Evolutionary conservation across 257 asterid genomes (phyloP).

Genomic region (Agastache rugosa): DNA sequence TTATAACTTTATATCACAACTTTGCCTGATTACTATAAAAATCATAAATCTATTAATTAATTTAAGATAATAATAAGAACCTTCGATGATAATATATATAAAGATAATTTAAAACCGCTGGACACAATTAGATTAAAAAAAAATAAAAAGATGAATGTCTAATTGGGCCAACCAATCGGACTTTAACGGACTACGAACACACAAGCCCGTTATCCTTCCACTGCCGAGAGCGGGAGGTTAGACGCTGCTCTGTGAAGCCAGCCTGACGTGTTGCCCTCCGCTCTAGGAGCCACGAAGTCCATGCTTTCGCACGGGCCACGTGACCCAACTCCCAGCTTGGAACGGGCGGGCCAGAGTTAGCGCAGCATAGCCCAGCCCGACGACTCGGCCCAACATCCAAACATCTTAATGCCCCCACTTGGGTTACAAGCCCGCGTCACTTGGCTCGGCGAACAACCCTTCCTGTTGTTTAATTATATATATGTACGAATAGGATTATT

Average conservation of each 20-base stretch:
- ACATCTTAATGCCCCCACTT: background rate
- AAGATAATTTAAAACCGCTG: too few relatives aligned
- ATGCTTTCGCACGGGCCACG: too few relatives aligned
- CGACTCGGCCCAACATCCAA: background rate
- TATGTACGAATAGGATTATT: too few relatives aligned
- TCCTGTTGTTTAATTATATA: too few relatives aligned
- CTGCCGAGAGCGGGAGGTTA: slow-evolving; percentile 1
- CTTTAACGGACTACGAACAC: background rate
- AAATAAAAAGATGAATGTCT: background rate
- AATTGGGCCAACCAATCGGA: background rate
- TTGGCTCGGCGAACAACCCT: background rate
- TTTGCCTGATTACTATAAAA: too few relatives aligned
- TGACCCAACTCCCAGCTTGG: too few relatives aligned
- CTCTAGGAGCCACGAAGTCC: background rate
- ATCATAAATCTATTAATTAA: too few relatives aligned
- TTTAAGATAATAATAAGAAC: too few relatives aligned
- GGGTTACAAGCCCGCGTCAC: background rate
- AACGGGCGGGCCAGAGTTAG: too few relatives aligned
- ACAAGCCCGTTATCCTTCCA: background rate
- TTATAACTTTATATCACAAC: too few relatives aligned
- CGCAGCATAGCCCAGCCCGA: background rate
- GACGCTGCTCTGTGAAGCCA: background rate
- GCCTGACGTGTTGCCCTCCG: background rate
- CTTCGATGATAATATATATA: too few relatives aligned
- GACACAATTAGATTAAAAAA: too few relatives aligned